phyloP scores from a whole-genome alignment of 208 protist genomes.

The Trypanosoma platydactyli region DNA sequence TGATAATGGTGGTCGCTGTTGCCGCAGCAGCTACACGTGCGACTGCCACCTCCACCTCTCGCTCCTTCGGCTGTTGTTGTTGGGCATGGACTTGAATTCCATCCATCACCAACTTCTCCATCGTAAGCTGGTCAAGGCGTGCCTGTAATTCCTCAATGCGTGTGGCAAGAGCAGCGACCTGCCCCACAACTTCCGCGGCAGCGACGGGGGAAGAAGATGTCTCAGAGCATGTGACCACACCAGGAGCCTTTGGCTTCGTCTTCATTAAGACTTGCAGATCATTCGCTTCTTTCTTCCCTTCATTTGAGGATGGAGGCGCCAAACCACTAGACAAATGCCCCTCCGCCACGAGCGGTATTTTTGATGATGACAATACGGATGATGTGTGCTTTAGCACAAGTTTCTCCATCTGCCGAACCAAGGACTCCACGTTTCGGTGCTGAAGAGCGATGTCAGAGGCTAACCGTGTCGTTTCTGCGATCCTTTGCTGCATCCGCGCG shows the following conservation, averaged over 20 bases:
- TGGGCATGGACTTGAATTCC: constrained; percentile 20
- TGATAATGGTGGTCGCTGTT: constrained; percentile 9
- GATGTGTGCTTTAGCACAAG: constrained; percentile 24
- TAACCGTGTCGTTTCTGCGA: constrained; percentile 40
- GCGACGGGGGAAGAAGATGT: not conserved
- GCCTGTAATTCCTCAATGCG: constrained; percentile 39
- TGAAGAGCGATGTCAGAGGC: constrained; percentile 56
- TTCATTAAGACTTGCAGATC: not conserved
- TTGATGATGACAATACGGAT: not conserved
- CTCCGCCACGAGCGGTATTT: not conserved
- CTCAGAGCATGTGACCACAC: not conserved
- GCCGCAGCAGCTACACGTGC: constrained; percentile 16
- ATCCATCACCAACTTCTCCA: constrained; percentile 38
- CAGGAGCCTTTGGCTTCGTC: not conserved
- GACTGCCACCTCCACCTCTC: constrained; percentile 18
- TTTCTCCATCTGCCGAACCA: constrained; percentile 70
- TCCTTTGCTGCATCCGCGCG: constrained; percentile 32
- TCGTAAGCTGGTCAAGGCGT: constrained; percentile 40
- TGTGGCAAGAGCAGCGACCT: constrained; percentile 10
- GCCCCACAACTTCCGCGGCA: not conserved
- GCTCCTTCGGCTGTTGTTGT: not conserved
- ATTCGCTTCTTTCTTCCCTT: not conserved
- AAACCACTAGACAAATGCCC: not conserved
- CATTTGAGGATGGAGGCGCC: not conserved
- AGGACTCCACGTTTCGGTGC: constrained; percentile 57